These are phyloP conservation scores for Colletotrichum gigasporum DNA, from an alignment of 2,329 filamentous ascomycete species.

Conservation along the genomic window DNA sequence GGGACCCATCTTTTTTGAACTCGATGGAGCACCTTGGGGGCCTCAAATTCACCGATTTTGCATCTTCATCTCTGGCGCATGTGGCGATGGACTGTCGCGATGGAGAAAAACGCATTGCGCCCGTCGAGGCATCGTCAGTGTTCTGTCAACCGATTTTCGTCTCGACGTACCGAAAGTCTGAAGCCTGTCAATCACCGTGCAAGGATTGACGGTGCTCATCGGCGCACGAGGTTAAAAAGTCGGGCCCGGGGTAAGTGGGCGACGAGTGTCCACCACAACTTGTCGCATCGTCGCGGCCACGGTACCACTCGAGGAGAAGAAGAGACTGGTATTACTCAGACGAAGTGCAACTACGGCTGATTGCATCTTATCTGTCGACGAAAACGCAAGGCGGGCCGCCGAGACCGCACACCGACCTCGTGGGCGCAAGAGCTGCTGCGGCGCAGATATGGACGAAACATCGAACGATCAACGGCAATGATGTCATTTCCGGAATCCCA, in stretches of 20 bases:
- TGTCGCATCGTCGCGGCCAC: conserved; percentile 19
- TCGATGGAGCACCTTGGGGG: background rate
- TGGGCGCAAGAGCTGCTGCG: background rate
- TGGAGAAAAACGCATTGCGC: background rate
- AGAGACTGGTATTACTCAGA: background rate
- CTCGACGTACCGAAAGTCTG: conserved; percentile 21
- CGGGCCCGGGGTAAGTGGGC: conserved; percentile 29
- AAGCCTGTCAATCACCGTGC: conserved; percentile 17
- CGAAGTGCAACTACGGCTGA: background rate
- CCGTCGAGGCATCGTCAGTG: background rate
- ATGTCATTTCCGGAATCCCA: conserved; percentile 22
- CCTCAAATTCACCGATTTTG: background rate
- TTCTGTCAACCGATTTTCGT: conserved; percentile 21
- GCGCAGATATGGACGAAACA: conserved; percentile 12
- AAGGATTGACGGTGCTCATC: conserved; percentile 32
- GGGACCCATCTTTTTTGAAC: background rate
- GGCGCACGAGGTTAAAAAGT: conserved; percentile 27
- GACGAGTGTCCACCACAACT: conserved; percentile 29
- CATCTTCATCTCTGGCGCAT: background rate
- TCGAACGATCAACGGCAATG: conserved; percentile 24
- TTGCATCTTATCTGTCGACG: background rate
- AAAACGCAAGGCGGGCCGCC: background rate
- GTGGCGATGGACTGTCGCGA: background rate
- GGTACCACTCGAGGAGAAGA: background rate
- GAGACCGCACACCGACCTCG: background rate